Base-by-base conservation (phyloP, 176 grass and related monocot genomes). In the Carex parvula region DNA sequence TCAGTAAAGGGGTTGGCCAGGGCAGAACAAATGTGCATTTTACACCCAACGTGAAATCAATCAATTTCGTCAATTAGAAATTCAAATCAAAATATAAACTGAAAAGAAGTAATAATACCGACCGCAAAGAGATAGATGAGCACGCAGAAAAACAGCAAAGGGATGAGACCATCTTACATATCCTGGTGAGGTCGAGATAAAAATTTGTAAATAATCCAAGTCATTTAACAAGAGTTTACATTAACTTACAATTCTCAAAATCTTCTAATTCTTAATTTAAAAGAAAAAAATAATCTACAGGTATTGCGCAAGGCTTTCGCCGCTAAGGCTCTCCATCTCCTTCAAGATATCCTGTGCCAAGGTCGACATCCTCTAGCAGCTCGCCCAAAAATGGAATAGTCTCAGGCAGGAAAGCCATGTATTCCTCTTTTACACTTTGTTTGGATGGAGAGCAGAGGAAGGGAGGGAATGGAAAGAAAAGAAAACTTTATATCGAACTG, bases 61-160 rank as follows among this genome's bases (percentile, higher is more conserved):
- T 24, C 8, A 74, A 1, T 74, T 37, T 52, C 41, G 15, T 37
- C 16, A 18, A n/a, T 26, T 72, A 24, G 32, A 42, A 52, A 71
- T 21, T 39, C 17, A 58, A 87, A 37, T 39, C 9, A 52, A 53
- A 56, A 13, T 53, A 4, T 21, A 56, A 84, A 59, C 6, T 21
- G 60, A 82, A 22, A 16, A 80, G 55, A 82, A 48, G 6, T 35
- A 88, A 86, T 90, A 24, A 24, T 24, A 24, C 22, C 22, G 22
- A 99, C 96, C 91, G 72, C 81, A 74, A 90, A 95, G 64, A 99
- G 87, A 89, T 99, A 95, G n/a, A 92, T 30, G 12, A 99, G 74
- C 53, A 88, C 88, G 75, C 76, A 30, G 41, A 99, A 85, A 87
- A 88, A 95, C 69, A 92, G 9, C 33, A 63, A 60, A 1, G 96